Base-by-base conservation (phyloP, 2,329 filamentous ascomycete genomes). In the Cercospora brassicicola region DNA sequence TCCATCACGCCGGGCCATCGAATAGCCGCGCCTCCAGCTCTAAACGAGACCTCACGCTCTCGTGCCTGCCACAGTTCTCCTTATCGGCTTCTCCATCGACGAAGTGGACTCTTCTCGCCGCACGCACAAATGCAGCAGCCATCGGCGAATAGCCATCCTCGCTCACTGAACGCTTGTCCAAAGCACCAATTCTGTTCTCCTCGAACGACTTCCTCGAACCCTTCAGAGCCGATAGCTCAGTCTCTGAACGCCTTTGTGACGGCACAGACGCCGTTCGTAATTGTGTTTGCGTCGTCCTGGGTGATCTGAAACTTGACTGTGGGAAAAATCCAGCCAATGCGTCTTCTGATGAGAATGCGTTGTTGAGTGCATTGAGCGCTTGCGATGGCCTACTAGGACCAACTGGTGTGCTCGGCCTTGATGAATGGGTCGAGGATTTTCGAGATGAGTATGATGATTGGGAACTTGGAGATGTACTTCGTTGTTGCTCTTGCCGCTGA, bases 91-190 rank as follows among this genome's bases (percentile, higher is more conserved):
- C 26, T 4, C 39, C 20, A 9, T 53, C 57, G 9, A 18, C 33
- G 11, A 60, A 45, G 3, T 55, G 61, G 5, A 51, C 63, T 8
- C 59, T 65, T 4, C 48, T 59, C 11, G 36, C 55, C 9, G 60
- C 39, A 5, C 67, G 63, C 18, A 65, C 67, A 23, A 69, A 69
- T 11, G 56, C 67, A 9, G 64, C 63, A 11, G 67, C 67, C 64
- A 69, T 69, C 0, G 67, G 67, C 11, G 67, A 64, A 13, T 69
- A 69, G 11, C 59, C 67, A 23, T 36, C 55, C 9, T 36, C 55
- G 10, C 42, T 64, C 11, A 33, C 31, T 8, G 65, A 64, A 31
- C 61, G 55, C 28, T 51, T 39, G 13, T 60, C 60, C 13, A 55
- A 33, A 11, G 28, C 28, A 6, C 42, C 18, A 5, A 31, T 18